Evolutionary conservation across 1,284 basidiomycete species (phyloP).

Genomic region (Bjerkandera adusta): DNA sequence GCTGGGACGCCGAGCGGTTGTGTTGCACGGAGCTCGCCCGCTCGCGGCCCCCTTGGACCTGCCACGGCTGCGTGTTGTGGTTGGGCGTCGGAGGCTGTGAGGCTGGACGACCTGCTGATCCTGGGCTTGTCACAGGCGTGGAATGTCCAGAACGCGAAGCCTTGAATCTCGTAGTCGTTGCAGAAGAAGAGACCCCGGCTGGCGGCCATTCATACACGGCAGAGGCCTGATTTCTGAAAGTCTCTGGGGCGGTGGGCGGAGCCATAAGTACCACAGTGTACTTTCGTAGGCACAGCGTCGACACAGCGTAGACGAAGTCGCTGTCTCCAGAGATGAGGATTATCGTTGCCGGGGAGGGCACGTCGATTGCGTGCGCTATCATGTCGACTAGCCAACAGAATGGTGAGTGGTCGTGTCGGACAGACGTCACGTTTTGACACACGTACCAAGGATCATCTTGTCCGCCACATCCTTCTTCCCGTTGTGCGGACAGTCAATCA

Average conservation of each 20-base stretch:
- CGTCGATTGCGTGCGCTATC: slow-evolving; percentile 55
- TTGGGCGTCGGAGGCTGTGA: no score
- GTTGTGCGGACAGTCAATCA: slow-evolving; percentile 44
- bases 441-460: slow-evolving; percentile 39
- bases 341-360: slow-evolving; percentile 45
- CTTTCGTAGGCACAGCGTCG: slow-evolving; percentile 44
- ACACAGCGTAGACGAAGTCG: slow-evolving; percentile 56
- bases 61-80: no score
- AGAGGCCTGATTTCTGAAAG: slow-evolving; percentile 52
- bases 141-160: no score
- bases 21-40: slow-evolving; percentile 3
- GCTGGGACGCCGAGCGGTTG: slow-evolving; percentile 4
- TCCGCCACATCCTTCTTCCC: slow-evolving; percentile 40
- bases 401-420: background rate
- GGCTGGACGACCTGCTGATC: no score
- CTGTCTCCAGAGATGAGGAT: slow-evolving; percentile 55
- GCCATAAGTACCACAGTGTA: slow-evolving; percentile 43
- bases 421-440: background rate
- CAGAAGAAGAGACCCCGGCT: no score
- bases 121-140: no score
- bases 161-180: no score
- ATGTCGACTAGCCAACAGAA: slow-evolving; percentile 46
- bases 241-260: slow-evolving; percentile 24
- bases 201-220: slow-evolving; percentile 49
- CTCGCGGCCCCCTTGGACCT: no score